Base-by-base conservation (phyloP, 768 basidiomycete genomes). In the Leccinum aurantiacum region DNA sequence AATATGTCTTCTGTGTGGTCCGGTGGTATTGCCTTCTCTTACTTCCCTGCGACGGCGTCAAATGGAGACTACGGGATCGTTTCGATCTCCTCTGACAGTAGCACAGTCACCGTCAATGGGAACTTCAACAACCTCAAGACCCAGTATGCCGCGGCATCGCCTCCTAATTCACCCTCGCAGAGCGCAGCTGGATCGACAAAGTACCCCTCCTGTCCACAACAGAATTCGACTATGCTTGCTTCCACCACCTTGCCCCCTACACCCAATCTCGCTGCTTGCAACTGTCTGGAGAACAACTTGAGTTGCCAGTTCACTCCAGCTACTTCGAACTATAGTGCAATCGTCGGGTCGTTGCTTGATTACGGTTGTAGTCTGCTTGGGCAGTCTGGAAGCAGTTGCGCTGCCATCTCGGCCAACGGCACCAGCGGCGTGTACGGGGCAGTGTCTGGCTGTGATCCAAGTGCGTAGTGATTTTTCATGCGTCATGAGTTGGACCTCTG, bases 1-100 rank as follows among this genome's bases (percentile, higher is more conserved):
- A 74, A 88, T 7, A 91, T 95, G 84, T 81, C 86, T 19, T 74
- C 85, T 57, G 86, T 89, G 53, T 96, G 90, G 87, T 93, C 91
- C 33, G 95, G 95, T 62, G 94, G 91, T 55, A 65, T 96, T 56
- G 93, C 94, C 4, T 93, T 93, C 74, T 88, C 87, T 53, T 96
- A 95, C 74, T 95, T 96, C 83, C 89, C 91, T 2, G 91, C 91
- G 19, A 51, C 69, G n/a, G 88, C 87, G 64, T 83, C 79, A 8
- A 77, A 80, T 55, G 91, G 91, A 53, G 77, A 88, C 66, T 97
- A 91, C 63, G 95, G 95, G 25, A 90, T 96, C 81, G 89, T 92
- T 61, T 91, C 81, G 27, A 82, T 96, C 60, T 86, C 85, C 2
- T 3, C 78, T 3, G 88, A 90, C 68, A 82, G 81, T 59, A 80